Conservation (phyloP, 208 protist species). For the Balamuthia mandrillaris region DNA sequence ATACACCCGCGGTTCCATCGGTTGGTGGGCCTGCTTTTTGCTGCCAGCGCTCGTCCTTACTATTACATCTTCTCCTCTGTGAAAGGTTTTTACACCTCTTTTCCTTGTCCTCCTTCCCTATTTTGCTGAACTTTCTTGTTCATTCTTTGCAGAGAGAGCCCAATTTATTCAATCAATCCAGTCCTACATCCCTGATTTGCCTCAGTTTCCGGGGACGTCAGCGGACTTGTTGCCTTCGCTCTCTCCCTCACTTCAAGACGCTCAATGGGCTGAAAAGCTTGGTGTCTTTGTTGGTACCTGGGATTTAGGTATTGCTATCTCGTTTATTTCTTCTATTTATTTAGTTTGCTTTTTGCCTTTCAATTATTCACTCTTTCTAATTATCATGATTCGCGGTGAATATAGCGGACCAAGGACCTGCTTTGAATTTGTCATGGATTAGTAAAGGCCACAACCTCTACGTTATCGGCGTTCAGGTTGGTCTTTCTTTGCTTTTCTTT, state of each 20-base stretch:
- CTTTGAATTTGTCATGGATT: slow-evolving; percentile 27
- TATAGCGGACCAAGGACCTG: neutral
- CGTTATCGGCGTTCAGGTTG: slow-evolving; percentile 13
- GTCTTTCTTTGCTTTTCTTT: neutral
- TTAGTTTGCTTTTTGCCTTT: neutral
- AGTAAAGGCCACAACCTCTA: slow-evolving; percentile 24
- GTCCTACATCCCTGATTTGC: too few relatives aligned
- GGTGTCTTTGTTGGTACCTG: neutral
- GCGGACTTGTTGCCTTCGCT: too few relatives aligned
- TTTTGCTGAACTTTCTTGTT: neutral
- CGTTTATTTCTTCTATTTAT: neutral
- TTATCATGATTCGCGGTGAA: too few relatives aligned
- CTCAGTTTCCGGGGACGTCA: too few relatives aligned
- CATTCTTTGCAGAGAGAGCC: neutral
- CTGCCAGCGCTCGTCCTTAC: slow-evolving; percentile 2
- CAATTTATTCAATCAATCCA: slow-evolving; percentile 36
- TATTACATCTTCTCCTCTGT: slow-evolving; percentile 35
- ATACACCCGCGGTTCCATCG: neutral
- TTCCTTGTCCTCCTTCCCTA: neutral
- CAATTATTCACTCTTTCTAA: neutral
- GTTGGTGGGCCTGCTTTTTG: neutral
- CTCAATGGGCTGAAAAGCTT: too few relatives aligned
- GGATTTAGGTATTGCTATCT: neutral
- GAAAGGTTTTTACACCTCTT: neutral
- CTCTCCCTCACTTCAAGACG: too few relatives aligned